Conservation (phyloP, 331 rosid species). For the Erythrophleum ivorense region DNA sequence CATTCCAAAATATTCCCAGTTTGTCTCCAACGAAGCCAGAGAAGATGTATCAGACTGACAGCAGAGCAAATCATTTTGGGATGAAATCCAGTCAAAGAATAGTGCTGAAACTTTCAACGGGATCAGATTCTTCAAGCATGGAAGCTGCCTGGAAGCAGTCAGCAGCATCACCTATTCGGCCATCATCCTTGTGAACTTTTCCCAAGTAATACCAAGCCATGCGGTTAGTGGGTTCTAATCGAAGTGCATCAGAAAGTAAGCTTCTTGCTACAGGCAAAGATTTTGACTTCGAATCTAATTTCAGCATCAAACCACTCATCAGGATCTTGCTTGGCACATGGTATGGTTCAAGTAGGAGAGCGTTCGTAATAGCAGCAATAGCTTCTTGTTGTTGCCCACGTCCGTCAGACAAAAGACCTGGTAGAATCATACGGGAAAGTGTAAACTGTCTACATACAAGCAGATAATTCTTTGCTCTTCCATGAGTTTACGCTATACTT, state of each 20-base stretch:
- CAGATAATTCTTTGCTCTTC: too few relatives aligned
- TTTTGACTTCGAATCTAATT: conserved; percentile 53
- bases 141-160: conserved; percentile 96
- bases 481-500: conserved; percentile 5
- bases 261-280: conserved; percentile 83
- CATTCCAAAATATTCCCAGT: conserved; percentile 35
- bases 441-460: conserved; percentile 28
- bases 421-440: conserved; percentile 30
- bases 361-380: conserved; percentile 53
- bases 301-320: conserved; percentile 60
- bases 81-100: conserved; percentile 50
- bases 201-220: conserved; percentile 89
- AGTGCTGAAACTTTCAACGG: conserved; percentile 73
- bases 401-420: conserved; percentile 72
- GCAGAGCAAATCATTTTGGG: conserved; percentile 9
- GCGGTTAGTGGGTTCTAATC: conserved; percentile 83
- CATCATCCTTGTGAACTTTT: conserved; percentile 74
- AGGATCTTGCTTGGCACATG: conserved; percentile 77
- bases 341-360: conserved; percentile 64
- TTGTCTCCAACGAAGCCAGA: not conserved
- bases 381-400: conserved; percentile 72
- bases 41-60: conserved; percentile 3
- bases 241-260: conserved; percentile 82
- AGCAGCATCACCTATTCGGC: conserved; percentile 74
- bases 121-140: conserved; percentile 95